phyloP scores from a whole-genome alignment of 441 rosid genomes.

The Euphorbia celastroides region DNA sequence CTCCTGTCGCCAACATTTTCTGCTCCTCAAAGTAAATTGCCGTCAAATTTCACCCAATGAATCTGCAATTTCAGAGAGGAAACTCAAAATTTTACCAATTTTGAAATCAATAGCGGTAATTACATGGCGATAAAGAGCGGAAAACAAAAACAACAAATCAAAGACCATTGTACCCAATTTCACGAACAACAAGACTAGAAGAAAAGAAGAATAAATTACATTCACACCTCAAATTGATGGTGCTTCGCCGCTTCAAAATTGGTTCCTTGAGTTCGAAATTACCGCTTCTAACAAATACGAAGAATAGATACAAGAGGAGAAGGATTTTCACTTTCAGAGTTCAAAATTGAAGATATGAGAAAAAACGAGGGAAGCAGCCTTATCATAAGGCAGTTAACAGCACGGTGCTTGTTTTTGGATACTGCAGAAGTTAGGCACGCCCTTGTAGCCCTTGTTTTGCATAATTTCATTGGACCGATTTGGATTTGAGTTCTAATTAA shows the following conservation, averaged over 20 bases:
- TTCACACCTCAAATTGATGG: neutral
- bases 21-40: neutral
- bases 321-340: neutral
- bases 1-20: conserved; percentile 8
- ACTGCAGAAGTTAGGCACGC: too few species aligned
- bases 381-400: neutral
- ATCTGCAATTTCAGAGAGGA: too few species aligned
- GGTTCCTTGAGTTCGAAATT: neutral
- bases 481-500: too few species aligned
- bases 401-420: too few species aligned
- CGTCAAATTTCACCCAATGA: conserved; percentile 11
- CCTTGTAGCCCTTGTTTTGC: too few species aligned
- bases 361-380: neutral
- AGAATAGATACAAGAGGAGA: too few species aligned
- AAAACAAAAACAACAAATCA: too few species aligned
- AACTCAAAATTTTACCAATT: neutral
- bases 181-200: neutral
- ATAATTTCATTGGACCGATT: too few species aligned
- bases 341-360: conserved; percentile 1
- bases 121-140: too few species aligned
- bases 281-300: neutral
- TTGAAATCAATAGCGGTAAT: too few species aligned
- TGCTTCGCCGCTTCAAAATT: neutral
- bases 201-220: neutral
- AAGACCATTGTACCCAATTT: neutral